Evolutionary conservation across 768 basidiomycete species (phyloP).

Genomic region (Suillus cothurnatus): DNA sequence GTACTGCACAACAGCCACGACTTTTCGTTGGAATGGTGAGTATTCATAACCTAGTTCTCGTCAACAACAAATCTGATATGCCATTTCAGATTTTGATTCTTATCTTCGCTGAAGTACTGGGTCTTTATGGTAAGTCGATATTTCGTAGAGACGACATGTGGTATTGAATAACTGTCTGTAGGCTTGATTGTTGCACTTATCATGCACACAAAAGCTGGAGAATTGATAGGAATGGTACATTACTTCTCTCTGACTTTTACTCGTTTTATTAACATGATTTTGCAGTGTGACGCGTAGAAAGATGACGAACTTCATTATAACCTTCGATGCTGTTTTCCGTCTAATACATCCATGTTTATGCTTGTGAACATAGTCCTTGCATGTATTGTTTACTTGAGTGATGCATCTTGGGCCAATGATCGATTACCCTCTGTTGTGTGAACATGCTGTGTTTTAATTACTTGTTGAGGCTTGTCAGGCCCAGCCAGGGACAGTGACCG

Average conservation of each 20-base stretch:
- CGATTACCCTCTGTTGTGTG: neutral
- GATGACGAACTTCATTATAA: slow-evolving; percentile 13
- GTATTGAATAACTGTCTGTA: slow-evolving; percentile 19
- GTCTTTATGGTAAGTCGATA: slow-evolving; percentile 70
- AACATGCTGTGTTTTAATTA: neutral
- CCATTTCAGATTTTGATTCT: slow-evolving; percentile 84
- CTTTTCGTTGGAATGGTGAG: slow-evolving; percentile 92
- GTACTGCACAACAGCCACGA: slow-evolving; percentile 94
- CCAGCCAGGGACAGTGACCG: neutral
- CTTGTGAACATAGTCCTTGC: neutral
- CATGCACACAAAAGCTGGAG: slow-evolving; percentile 78
- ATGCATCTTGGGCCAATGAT: neutral
- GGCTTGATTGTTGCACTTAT: slow-evolving; percentile 93
- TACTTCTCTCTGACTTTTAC: neutral
- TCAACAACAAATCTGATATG: slow-evolving; percentile 8
- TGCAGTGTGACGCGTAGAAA: slow-evolving; percentile 24
- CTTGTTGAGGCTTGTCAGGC: neutral
- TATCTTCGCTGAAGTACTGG: slow-evolving; percentile 95
- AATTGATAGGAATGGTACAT: slow-evolving; percentile 23
- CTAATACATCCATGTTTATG: slow-evolving; percentile 11
- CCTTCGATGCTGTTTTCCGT: slow-evolving; percentile 10
- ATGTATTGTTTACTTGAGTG: neutral
- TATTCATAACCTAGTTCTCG: slow-evolving; percentile 5
- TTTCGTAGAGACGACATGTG: neutral
- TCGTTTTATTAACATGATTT: neutral